phyloP scores from a whole-genome alignment of 768 basidiomycete species.

The Suillus subaureus region DNA sequence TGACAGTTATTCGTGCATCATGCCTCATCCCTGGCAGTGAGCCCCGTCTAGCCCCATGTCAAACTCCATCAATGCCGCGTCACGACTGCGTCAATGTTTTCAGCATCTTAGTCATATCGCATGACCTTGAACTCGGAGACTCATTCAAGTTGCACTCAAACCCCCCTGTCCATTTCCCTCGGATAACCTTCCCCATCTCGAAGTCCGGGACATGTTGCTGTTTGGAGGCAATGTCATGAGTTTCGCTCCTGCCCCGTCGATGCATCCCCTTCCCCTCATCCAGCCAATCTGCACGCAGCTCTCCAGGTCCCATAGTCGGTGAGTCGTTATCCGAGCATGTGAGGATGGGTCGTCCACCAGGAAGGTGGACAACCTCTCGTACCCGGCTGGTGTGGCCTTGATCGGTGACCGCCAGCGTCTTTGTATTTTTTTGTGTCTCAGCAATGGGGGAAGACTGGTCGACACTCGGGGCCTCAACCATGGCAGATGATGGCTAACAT shows the following conservation, averaged over 20 bases:
- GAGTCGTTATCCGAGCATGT: not conserved
- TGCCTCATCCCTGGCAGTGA: not conserved
- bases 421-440: not conserved
- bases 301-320: not conserved
- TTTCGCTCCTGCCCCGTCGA: too few relatives aligned
- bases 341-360: not conserved
- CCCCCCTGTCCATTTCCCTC: too few relatives aligned
- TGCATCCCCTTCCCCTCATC: too few relatives aligned
- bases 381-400: not conserved
- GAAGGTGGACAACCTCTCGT: not conserved
- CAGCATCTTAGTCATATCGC: too few relatives aligned
- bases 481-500: not conserved
- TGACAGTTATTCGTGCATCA: not conserved
- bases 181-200: too few relatives aligned
- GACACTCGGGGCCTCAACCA: not conserved
- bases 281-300: not conserved
- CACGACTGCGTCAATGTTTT: too few relatives aligned
- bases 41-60: not conserved
- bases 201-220: too few relatives aligned
- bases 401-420: not conserved
- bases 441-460: not conserved
- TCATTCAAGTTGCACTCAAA: not conserved
- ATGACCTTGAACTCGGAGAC: too few relatives aligned
- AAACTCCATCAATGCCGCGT: not conserved
- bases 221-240: too few relatives aligned